A percentile compares a stretch with the other conserved stretches of the same genome.
Conservation (phyloP, 139 green algal species). For the Chlorella vulgaris region DNA sequence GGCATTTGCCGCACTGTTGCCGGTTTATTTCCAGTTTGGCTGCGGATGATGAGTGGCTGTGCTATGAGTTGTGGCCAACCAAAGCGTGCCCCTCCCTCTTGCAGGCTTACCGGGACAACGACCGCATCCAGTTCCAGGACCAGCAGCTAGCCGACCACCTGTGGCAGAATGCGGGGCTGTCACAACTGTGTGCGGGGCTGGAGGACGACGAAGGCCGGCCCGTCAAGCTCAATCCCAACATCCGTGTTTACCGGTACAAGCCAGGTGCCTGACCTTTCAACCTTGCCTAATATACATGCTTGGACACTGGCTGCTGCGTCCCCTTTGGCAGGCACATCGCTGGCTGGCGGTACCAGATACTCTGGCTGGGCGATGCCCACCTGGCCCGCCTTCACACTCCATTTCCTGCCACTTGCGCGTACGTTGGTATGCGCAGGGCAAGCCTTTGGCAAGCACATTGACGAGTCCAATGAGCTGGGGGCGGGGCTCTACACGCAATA, state of each 20-base stretch:
- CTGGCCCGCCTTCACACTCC: too few species aligned
- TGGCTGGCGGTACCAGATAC: not conserved
- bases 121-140: slow-evolving; percentile 50
- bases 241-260: slow-evolving; percentile 75
- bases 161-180: slow-evolving; percentile 43
- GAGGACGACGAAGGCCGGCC: slow-evolving; percentile 31
- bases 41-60: too few species aligned
- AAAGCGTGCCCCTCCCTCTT: not conserved
- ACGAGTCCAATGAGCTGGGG: slow-evolving; percentile 53
- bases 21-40: too few species aligned
- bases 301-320: too few species aligned
- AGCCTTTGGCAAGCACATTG: slow-evolving; percentile 72
- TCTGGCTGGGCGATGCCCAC: too few species aligned
- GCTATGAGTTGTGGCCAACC: too few species aligned
- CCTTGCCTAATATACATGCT: too few species aligned
- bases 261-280: too few species aligned
- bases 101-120: slow-evolving; percentile 63
- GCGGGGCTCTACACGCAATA: slow-evolving; percentile 50
- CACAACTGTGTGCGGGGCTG: slow-evolving; percentile 20
- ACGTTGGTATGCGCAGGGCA: not conserved
- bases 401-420: not conserved
- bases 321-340: too few species aligned
- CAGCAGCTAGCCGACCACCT: slow-evolving; percentile 28
- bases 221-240: slow-evolving; percentile 63
- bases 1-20: not conserved